Evolutionary conservation across 2,329 filamentous ascomycete species (phyloP).

Genomic region (Phoma sp.): DNA sequence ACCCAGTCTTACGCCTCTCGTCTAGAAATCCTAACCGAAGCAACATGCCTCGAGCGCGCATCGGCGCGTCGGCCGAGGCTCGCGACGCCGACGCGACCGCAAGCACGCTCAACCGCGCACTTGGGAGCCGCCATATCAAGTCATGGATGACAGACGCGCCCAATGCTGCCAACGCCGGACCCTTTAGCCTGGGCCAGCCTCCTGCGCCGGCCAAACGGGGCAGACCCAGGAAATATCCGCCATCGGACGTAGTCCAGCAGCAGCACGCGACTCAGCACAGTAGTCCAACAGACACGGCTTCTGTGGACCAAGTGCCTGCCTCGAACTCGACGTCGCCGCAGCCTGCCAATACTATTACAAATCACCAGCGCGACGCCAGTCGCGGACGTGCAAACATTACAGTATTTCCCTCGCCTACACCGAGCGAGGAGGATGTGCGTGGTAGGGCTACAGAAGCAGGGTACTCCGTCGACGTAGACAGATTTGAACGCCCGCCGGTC

Average conservation of each 20-base stretch:
- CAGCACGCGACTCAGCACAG: neutral
- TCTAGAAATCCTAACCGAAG: neutral
- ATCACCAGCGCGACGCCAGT: conserved; percentile 3
- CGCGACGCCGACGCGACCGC: conserved; percentile 17
- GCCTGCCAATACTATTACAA: conserved; percentile 35
- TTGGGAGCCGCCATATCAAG: conserved; percentile 40
- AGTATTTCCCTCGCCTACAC: conserved; percentile 66
- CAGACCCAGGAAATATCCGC: conserved; percentile 14
- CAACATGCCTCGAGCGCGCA: neutral
- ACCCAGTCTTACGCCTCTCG: conserved; percentile 1
- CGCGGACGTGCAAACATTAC: conserved; percentile 22
- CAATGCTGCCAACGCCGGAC: neutral
- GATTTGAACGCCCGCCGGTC: neutral
- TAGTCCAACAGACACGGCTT: conserved; percentile 3
- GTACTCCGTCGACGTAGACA: neutral
- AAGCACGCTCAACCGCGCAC: conserved; percentile 33
- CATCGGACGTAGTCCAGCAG: conserved; percentile 3
- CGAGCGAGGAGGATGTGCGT: conserved; percentile 60
- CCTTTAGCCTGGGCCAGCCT: neutral
- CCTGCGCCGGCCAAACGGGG: conserved; percentile 3
- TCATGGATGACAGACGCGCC: conserved; percentile 36
- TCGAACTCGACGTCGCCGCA: conserved; percentile 46
- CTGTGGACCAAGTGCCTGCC: conserved; percentile 22
- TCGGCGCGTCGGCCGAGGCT: conserved; percentile 7
- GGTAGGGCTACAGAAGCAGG: neutral